A percentile compares a stretch with the other conserved stretches of the same genome.
phyloP scores from a whole-genome alignment of 2,329 filamentous ascomycete genomes.

The Ascochyta lentis region DNA sequence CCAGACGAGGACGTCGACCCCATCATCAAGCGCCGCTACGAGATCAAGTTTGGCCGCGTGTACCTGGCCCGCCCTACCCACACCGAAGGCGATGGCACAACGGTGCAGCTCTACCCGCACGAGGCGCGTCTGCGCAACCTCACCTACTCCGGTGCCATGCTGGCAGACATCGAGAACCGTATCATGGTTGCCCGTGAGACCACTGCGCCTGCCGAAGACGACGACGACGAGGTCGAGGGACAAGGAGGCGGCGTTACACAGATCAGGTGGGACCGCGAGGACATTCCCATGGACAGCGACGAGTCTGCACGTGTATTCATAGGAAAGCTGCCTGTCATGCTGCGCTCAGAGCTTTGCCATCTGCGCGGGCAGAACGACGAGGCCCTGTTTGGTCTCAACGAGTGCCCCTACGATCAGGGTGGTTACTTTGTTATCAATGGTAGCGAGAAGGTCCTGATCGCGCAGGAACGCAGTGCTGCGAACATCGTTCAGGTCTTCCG shows the following conservation, averaged over 20 bases:
- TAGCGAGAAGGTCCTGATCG: constrained; percentile 97
- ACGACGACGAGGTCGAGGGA: constrained; percentile 63
- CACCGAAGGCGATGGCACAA: constrained; percentile 90
- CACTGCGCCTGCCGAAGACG: constrained; percentile 69
- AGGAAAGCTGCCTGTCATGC: constrained; percentile 95
- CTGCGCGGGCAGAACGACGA: constrained; percentile 83
- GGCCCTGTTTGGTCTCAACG: constrained; percentile 87
- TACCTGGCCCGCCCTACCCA: constrained; percentile 89
- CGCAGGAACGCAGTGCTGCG: constrained; percentile 94
- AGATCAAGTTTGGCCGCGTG: constrained; percentile 91
- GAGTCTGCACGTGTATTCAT: constrained; percentile 82
- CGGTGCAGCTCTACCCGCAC: constrained; percentile 85
- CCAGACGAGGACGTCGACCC: constrained; percentile 72
- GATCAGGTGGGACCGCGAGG: constrained; percentile 58
- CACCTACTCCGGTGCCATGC: constrained; percentile 91
- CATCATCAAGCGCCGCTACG: constrained; percentile 87
- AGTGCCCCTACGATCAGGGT: constrained; percentile 97
- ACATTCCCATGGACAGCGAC: constrained; percentile 52
- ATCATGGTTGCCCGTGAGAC: constrained; percentile 83
- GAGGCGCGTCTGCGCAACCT: constrained; percentile 95
- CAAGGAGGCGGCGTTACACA: constrained; percentile 41
- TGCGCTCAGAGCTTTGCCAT: constrained; percentile 95
- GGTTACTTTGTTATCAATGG: constrained; percentile 99
- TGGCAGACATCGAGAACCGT: constrained; percentile 85
- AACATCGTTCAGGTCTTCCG: constrained; percentile 99